phyloP scores from a whole-genome alignment of 495 filamentous ascomycete genomes.

The Aspergillus kassunensis region DNA sequence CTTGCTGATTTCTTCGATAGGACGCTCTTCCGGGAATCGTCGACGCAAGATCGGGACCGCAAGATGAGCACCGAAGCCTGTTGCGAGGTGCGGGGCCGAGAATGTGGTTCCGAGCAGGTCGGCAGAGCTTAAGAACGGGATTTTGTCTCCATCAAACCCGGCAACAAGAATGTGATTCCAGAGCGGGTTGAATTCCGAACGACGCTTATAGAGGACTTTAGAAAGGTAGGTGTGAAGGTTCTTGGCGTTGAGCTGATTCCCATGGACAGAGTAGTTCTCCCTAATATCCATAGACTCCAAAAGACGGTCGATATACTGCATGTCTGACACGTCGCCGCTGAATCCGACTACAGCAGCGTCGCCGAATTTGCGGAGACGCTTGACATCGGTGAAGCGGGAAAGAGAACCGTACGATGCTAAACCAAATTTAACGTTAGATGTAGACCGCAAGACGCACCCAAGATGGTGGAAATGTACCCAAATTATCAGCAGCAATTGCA shows the following conservation, averaged over 20 bases:
- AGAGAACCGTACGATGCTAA: constrained; percentile 95
- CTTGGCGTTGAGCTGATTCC: constrained; percentile 69
- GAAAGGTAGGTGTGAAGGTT: constrained; percentile 94
- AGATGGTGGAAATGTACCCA: constrained; percentile 55
- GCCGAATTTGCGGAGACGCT: constrained; percentile 78
- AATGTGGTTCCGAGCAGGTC: constrained; percentile 94
- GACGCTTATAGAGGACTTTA: constrained; percentile 91
- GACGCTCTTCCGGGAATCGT: constrained; percentile 73
- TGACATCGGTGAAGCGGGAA: constrained; percentile 92
- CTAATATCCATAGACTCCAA: constrained; percentile 79
- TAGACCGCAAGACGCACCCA: neutral
- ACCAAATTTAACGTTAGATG: constrained; percentile 2
- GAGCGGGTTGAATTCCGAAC: constrained; percentile 91
- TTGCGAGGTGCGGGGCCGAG: constrained; percentile 79
- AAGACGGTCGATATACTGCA: constrained; percentile 94
- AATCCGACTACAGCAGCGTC: constrained; percentile 73
- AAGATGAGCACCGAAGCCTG: constrained; percentile 88
- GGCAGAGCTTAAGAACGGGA: constrained; percentile 84
- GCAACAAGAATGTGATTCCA: constrained; percentile 94
- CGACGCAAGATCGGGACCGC: constrained; percentile 87
- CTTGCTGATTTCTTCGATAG: constrained; percentile 62
- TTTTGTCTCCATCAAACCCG: constrained; percentile 71
- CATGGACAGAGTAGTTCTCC: constrained; percentile 72
- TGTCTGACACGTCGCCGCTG: constrained; percentile 93
- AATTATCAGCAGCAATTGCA: constrained; percentile 92